phyloP scores from a whole-genome alignment of 1,139 yeast genomes.

The Candida sojae region DNA sequence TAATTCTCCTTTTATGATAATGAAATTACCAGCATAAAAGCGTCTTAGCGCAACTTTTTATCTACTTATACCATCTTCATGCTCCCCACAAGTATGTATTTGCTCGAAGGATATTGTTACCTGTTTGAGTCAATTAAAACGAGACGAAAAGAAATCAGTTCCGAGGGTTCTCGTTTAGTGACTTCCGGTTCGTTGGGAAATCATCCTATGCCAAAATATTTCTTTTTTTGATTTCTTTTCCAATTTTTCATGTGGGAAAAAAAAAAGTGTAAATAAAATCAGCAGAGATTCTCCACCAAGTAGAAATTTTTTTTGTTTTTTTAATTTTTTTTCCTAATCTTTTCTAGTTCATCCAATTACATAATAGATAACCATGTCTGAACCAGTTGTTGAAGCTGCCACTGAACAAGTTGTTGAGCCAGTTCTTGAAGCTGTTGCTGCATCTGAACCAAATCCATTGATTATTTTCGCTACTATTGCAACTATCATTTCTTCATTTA shows the following conservation, averaged over 20 bases:
- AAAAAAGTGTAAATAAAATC: not conserved
- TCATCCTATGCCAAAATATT: not conserved
- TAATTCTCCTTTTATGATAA: not conserved
- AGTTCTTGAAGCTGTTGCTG: not conserved
- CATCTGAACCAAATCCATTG: constrained; percentile 39
- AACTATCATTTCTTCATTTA: constrained; percentile 39
- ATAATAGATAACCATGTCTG: not conserved
- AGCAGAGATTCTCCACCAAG: not conserved
- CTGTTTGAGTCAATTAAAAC: not conserved
- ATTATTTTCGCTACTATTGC: constrained; percentile 43
- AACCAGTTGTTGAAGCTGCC: not conserved
- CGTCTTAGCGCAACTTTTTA: not conserved
- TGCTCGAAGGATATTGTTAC: not conserved
- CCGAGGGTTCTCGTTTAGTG: not conserved
- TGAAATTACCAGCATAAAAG: not conserved
- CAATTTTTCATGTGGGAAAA: constrained; percentile 1
- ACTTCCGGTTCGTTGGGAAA: not conserved
- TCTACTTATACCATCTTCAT: too few species aligned
- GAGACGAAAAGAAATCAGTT: not conserved
- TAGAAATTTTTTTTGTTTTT: not conserved
- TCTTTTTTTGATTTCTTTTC: not conserved
- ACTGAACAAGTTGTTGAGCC: constrained; percentile 1
- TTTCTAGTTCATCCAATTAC: not conserved
- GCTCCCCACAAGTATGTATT: too few species aligned
- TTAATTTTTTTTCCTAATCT: not conserved